Base-by-base conservation (phyloP, 2,329 filamentous ascomycete genomes). In the Claviceps sp. region DNA sequence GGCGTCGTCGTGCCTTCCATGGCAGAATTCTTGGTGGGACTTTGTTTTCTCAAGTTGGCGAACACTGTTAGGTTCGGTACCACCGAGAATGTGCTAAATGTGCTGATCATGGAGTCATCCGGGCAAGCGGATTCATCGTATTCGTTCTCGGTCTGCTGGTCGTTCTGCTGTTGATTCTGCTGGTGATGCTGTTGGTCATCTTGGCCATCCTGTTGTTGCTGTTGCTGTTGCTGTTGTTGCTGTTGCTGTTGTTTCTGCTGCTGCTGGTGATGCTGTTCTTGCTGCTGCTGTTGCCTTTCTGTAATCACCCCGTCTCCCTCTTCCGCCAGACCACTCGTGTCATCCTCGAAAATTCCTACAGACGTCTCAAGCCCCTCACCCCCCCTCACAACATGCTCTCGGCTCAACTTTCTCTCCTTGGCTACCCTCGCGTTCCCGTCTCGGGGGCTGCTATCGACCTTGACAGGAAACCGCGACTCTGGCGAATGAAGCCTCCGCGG, bases 41-140 rank as follows among this genome's bases (percentile, higher is more conserved):
- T 85, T 55, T 84, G 79, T 30, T 30, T 30, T 52, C 83, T 81
- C 51, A 93, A 70, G 56, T 82, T 82, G 8, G 87, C 84, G 61
- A 94, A 88, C 61, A 84, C 82, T 20, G 88, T 93, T 80, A 93
- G 81, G 60, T 91, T 88, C 5, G 88, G 88, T 51, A 95, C 81
- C 8, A 88, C 88, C 1, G 91, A 96, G 67, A 96, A 96, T 13
- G 78, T 82, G 71, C 88, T 95, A 64, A 95, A 86, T 3, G 84
- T 84, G 75, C 88, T 95, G 66, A 88, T 75, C 78, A 84, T 70
- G 45, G 82, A 85, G 59, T 88, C 84, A 57, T 88, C 84, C 1
- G 76, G 78, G 44, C 76, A 76, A 44, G 74, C 72, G n/a, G 67
- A 61, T 40, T 71, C 68, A 45, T 67, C 65, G 16, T 67, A 63